Evolutionary conservation across 495 filamentous ascomycete genomes (phyloP).

Genomic region (Daldinia bambusicola): DNA sequence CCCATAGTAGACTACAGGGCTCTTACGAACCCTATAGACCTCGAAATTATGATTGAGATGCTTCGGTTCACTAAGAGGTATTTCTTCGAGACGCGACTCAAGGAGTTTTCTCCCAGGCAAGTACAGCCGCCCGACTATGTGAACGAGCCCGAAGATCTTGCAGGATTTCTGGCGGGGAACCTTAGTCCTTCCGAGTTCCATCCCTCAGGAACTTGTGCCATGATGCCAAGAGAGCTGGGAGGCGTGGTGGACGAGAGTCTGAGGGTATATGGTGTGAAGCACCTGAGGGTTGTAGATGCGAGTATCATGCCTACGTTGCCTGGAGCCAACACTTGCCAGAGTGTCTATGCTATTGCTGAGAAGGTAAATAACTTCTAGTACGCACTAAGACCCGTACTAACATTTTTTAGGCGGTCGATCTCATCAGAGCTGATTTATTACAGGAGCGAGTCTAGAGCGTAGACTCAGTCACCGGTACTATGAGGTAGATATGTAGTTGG

Average conservation of each 20-base stretch:
- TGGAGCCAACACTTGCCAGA: constrained; percentile 57
- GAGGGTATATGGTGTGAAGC: constrained; percentile 54
- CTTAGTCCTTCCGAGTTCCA: constrained; percentile 56
- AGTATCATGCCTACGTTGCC: constrained; percentile 54
- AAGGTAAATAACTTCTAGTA: constrained; percentile 46
- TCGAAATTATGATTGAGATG: constrained; percentile 55
- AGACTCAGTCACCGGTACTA: too few relatives aligned
- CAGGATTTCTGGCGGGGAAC: constrained; percentile 44
- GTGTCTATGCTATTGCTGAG: constrained; percentile 57
- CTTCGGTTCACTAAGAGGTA: constrained; percentile 54
- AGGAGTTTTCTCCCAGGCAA: constrained; percentile 42
- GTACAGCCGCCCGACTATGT: constrained; percentile 47
- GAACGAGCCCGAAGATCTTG: constrained; percentile 47
- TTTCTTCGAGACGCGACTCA: constrained; percentile 50
- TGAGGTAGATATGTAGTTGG: too few relatives aligned
- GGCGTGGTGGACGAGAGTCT: constrained; percentile 61
- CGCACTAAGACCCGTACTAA: constrained; percentile 1
- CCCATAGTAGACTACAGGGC: constrained; percentile 61
- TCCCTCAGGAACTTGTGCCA: constrained; percentile 61
- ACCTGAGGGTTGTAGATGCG: constrained; percentile 57
- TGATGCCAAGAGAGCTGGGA: constrained; percentile 65
- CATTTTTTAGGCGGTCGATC: constrained; percentile 47
- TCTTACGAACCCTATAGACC: constrained; percentile 61
- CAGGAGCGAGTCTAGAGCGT: too few relatives aligned
- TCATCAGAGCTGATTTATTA: constrained; percentile 46